Evolutionary conservation across 192 early-diverging fungal species (phyloP).

Genomic region (Podila minutissima): DNA sequence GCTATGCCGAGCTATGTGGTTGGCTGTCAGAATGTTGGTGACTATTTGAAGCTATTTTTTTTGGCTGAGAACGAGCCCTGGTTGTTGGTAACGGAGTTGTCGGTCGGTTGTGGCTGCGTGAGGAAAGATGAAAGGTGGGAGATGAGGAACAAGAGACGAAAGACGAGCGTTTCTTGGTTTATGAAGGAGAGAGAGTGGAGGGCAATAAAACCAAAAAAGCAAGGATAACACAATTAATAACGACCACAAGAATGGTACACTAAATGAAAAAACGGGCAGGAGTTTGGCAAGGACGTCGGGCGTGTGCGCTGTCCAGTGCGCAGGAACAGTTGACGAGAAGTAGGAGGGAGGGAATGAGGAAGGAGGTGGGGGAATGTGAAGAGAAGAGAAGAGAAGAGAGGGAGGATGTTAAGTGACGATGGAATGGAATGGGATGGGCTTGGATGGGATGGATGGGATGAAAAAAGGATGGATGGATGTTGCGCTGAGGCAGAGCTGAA

Average conservation of each 20-base stretch:
- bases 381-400: background rate
- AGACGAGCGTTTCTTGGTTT: background rate
- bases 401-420: conserved; percentile 1
- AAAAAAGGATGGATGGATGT: background rate
- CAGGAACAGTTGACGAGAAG: background rate
- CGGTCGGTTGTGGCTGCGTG: background rate
- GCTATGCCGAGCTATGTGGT: no score
- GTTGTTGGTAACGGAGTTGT: background rate
- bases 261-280: background rate
- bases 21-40: no score
- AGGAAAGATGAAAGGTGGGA: background rate
- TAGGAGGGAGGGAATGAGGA: background rate
- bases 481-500: no score
- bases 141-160: background rate
- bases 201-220: no score
- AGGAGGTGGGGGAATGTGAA: background rate
- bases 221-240: no score
- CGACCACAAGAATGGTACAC: background rate
- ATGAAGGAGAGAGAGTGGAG: no score
- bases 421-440: background rate
- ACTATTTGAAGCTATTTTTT: background rate
- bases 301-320: background rate
- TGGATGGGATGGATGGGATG: background rate
- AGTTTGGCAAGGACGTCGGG: background rate
- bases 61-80: background rate